Evolutionary conservation across 768 basidiomycete species (phyloP).

Genomic region (Boletus sensibilis): DNA sequence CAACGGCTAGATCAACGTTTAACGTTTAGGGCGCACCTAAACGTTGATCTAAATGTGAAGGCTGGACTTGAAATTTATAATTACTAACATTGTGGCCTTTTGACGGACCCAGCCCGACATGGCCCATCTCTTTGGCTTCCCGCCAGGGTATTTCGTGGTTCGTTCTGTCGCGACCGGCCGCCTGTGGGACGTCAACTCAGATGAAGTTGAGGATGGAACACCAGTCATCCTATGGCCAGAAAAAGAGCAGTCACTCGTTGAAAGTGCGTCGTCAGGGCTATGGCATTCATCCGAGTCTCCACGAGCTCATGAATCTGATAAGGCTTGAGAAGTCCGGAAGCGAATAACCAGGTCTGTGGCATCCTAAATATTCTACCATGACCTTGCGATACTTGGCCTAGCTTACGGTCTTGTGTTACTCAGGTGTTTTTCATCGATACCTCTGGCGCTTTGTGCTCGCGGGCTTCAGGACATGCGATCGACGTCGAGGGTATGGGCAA

Average conservation of each 20-base stretch:
- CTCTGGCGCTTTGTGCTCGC: conserved; percentile 72
- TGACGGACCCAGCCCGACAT: too few species aligned
- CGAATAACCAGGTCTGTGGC: conserved; percentile 67
- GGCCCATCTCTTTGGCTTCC: conserved; percentile 33
- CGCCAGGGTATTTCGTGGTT: conserved; percentile 42
- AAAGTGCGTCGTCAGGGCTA: conserved; percentile 47
- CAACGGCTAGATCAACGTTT: too few species aligned
- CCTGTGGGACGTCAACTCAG: conserved; percentile 36
- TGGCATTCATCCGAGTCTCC: not conserved
- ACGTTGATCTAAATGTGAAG: too few species aligned
- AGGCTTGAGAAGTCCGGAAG: conserved; percentile 67
- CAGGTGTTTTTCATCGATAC: conserved; percentile 86
- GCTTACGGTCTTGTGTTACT: not conserved
- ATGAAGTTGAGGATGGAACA: conserved; percentile 37
- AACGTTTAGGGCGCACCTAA: too few species aligned
- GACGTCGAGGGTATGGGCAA: conserved; percentile 64
- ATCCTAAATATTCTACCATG: not conserved
- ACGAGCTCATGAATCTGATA: conserved; percentile 11
- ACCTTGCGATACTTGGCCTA: not conserved
- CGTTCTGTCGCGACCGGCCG: conserved; percentile 36
- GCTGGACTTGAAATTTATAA: too few species aligned
- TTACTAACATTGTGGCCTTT: too few species aligned
- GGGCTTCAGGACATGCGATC: conserved; percentile 77
- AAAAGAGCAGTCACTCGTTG: conserved; percentile 75
- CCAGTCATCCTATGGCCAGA: conserved; percentile 65